phyloP scores from a whole-genome alignment of 78 protist species.

The Dictyostelium brefeldianum region DNA sequence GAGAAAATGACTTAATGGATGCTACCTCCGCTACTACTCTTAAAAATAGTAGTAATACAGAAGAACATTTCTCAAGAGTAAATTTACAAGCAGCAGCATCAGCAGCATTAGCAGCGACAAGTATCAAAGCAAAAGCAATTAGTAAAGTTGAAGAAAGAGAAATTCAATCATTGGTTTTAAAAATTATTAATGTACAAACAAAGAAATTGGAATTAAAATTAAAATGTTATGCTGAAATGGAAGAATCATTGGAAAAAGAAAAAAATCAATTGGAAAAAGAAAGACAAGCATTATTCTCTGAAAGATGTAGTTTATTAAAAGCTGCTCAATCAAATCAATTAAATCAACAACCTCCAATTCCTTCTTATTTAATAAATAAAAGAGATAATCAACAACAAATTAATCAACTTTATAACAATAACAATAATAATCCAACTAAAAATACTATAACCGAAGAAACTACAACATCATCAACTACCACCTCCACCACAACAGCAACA shows the following conservation, averaged over 20 bases:
- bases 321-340: constrained; percentile 7
- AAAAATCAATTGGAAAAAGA: constrained; percentile 31
- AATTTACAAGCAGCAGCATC: constrained; percentile 49
- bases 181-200: constrained; percentile 53
- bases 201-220: constrained; percentile 69
- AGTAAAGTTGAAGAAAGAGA: constrained; percentile 53
- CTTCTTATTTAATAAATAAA: not conserved
- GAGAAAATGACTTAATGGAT: not conserved
- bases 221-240: constrained; percentile 59
- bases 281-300: constrained; percentile 60
- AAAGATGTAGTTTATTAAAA: constrained; percentile 51
- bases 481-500: not conserved
- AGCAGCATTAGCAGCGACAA: constrained; percentile 58
- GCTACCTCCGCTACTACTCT: not conserved
- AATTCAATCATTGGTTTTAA: constrained; percentile 50
- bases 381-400: constrained; percentile 4
- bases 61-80: constrained; percentile 5
- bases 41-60: not conserved
- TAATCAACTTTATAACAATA: not conserved
- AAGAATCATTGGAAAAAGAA: constrained; percentile 55
- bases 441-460: not conserved
- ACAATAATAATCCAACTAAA: not conserved
- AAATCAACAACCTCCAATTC: not conserved
- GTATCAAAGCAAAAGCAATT: constrained; percentile 49
- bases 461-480: not conserved